phyloP scores from a whole-genome alignment of 345 rosid genomes.

The Laguncularia racemosa region DNA sequence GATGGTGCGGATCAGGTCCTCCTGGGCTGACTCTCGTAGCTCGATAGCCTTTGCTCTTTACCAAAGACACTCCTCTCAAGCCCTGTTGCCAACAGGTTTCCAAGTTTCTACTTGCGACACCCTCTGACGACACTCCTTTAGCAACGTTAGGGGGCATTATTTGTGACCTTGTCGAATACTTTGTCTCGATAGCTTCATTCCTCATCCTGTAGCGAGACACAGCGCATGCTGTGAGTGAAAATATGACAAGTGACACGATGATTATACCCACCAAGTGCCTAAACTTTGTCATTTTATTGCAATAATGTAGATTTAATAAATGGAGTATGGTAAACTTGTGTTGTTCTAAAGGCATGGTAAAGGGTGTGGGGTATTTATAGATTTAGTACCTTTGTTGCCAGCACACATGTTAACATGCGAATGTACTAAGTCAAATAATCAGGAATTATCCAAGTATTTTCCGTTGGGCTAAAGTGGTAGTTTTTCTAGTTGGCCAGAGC shows the following conservation, averaged over 20 bases:
- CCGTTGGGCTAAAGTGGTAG: background rate
- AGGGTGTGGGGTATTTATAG: background rate
- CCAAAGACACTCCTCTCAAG: conserved; percentile 4
- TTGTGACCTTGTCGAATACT: no score
- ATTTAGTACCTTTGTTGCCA: background rate
- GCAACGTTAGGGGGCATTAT: no score
- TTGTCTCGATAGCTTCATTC: background rate
- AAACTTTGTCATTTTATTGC: background rate
- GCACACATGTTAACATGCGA: no score
- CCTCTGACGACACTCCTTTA: no score
- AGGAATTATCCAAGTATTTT: no score
- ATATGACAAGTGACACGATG: background rate
- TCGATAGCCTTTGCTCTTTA: background rate
- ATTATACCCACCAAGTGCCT: background rate
- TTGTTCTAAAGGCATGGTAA: background rate
- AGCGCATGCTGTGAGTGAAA: background rate
- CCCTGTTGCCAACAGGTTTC: background rate
- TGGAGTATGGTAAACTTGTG: background rate
- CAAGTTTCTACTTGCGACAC: no score
- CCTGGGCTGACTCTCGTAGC: conserved; percentile 39
- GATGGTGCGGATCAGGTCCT: conserved; percentile 51
- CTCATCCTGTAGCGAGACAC: background rate
- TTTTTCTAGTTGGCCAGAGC: background rate
- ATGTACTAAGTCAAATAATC: background rate
- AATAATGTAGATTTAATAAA: background rate